Percentiles rank a stretch among this genome's conserved stretches.
Conservation (phyloP, 768 basidiomycete species). For the Russula griseocarnosa region DNA sequence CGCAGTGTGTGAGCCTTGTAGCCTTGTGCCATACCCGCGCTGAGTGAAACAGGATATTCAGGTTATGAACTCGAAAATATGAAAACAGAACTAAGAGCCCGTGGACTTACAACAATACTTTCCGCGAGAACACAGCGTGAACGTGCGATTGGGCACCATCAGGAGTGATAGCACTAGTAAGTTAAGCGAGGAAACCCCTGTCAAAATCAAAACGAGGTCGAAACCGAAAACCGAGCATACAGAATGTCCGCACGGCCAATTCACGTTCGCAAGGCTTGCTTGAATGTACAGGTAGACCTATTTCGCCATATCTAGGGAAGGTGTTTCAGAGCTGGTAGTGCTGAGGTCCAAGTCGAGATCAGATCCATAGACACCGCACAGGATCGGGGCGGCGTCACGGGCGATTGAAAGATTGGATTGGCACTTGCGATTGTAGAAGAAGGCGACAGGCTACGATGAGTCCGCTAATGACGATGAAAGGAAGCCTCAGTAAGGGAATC, state of each 20-base stretch:
- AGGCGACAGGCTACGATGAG: no score
- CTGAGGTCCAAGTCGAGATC: not conserved
- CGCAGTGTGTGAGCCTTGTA: not conserved
- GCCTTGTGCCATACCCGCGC: not conserved
- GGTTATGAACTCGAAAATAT: not conserved
- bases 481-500: not conserved
- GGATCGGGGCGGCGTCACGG: no score
- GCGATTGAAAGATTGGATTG: no score
- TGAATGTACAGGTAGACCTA: no score
- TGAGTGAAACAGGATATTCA: not conserved
- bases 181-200: not conserved
- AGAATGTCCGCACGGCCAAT: not conserved
- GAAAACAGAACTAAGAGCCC: not conserved
- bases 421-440: no score
- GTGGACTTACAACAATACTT: not conserved
- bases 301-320: not conserved
- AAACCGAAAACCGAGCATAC: not conserved
- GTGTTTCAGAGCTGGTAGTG: not conserved
- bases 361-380: not conserved
- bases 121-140: slow-evolving; percentile 4
- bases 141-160: not conserved
- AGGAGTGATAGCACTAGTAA: not conserved
- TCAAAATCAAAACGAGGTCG: not conserved
- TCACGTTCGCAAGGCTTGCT: not conserved
- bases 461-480: no score